Percentiles rank a stretch among this genome's conserved stretches.
Conservation (phyloP, 2,329 filamentous ascomycete species). For the Arthrobotrys sphaeroides region DNA sequence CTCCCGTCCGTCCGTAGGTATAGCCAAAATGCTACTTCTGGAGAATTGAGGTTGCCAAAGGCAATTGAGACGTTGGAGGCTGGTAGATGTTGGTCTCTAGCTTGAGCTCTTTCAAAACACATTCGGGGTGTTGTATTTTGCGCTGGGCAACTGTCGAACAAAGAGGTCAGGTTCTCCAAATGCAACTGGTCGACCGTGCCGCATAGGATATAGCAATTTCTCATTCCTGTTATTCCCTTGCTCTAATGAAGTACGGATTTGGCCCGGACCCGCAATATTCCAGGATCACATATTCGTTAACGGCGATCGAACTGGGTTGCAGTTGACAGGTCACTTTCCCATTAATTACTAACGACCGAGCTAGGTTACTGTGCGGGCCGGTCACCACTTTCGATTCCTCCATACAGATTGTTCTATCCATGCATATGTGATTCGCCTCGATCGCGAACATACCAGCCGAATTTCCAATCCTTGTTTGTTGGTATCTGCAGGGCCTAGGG, state of each 20-base stretch:
- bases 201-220: background rate
- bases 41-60: background rate
- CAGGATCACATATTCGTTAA: too few species aligned
- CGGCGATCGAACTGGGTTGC: too few species aligned
- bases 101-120: background rate
- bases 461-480: background rate
- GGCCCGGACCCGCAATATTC: too few species aligned
- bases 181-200: background rate
- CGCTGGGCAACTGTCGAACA: background rate
- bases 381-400: too few species aligned
- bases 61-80: background rate
- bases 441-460: background rate
- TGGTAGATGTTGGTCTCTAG: background rate
- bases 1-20: background rate
- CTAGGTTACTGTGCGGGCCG: too few species aligned
- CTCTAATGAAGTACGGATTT: too few species aligned
- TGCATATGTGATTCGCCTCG: background rate
- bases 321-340: too few species aligned
- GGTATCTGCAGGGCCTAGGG: background rate
- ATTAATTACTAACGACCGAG: too few species aligned
- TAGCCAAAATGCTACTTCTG: background rate
- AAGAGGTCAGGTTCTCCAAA: background rate
- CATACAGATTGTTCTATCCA: background rate
- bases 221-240: too few species aligned
- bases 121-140: constrained; percentile 1